Evolutionary conservation across 2,329 filamentous ascomycete genomes (phyloP).

Genomic region (Sclerotinia trifoliorum): DNA sequence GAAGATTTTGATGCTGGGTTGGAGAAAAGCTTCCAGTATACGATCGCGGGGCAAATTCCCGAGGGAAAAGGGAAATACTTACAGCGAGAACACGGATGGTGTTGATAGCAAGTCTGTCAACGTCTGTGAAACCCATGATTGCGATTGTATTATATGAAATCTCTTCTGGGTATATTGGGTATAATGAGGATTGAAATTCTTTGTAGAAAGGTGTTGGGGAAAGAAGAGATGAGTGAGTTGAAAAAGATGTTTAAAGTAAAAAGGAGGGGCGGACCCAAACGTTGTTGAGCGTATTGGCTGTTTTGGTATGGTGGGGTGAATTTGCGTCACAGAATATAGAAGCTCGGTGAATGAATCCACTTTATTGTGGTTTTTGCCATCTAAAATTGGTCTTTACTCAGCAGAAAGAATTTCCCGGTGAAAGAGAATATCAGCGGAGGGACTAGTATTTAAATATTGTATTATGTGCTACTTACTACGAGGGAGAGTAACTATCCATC

Average conservation of each 20-base stretch:
- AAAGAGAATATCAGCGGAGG: neutral
- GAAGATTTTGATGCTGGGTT: constrained; percentile 22
- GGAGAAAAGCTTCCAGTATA: constrained; percentile 35
- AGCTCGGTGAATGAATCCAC: constrained; percentile 14
- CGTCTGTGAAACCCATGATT: constrained; percentile 80
- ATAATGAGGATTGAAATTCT: constrained; percentile 11
- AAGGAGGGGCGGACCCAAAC: constrained; percentile 16
- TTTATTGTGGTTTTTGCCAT: constrained; percentile 10
- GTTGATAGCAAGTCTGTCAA: constrained; percentile 92
- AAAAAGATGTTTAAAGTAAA: constrained; percentile 11
- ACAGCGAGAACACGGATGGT: constrained; percentile 96
- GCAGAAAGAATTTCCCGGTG: neutral
- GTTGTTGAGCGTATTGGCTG: constrained; percentile 7
- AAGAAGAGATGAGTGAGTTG: constrained; percentile 18
- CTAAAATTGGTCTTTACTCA: neutral
- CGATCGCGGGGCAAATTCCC: constrained; percentile 42
- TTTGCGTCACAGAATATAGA: constrained; percentile 12
- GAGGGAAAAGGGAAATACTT: constrained; percentile 48
- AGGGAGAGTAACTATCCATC: neutral
- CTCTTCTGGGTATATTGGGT: neutral
- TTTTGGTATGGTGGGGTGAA: constrained; percentile 16
- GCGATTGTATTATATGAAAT: constrained; percentile 26
- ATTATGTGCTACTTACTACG: neutral
- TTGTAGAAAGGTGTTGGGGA: neutral
- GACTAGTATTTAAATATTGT: too few relatives aligned